Conservation (phyloP, 192 early-diverging fungal genomes). For the Globomyces pollinis-pini region DNA sequence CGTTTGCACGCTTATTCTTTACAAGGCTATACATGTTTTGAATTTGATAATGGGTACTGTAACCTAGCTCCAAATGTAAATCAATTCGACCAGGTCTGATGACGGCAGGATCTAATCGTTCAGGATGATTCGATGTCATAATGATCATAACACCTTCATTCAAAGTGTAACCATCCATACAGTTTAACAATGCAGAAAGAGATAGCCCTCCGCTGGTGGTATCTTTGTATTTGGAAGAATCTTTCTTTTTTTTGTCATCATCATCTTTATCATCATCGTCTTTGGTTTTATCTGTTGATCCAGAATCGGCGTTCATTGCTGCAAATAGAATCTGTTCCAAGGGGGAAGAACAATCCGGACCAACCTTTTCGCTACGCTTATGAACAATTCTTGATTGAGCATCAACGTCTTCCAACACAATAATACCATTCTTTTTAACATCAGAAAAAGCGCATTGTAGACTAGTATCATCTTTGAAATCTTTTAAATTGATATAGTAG, state of each 20-base stretch:
- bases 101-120: slow-evolving; percentile 49
- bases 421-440: slow-evolving; percentile 22
- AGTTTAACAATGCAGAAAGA: slow-evolving; percentile 43
- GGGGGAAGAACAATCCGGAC: no score
- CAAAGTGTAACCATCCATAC: slow-evolving; percentile 54
- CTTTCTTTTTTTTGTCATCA: not conserved
- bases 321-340: no score
- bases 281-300: no score
- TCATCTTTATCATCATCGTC: no score
- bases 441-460: slow-evolving; percentile 31
- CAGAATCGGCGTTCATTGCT: no score
- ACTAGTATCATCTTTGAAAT: slow-evolving; percentile 23
- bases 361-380: no score
- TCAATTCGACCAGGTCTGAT: slow-evolving; percentile 57
- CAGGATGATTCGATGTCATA: slow-evolving; percentile 58
- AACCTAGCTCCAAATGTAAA: slow-evolving; percentile 46
- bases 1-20: slow-evolving; percentile 16
- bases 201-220: not conserved
- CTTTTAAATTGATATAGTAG: slow-evolving; percentile 37
- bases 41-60: slow-evolving; percentile 54
- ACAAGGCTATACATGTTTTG: slow-evolving; percentile 39
- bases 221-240: not conserved
- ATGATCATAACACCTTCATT: slow-evolving; percentile 44
- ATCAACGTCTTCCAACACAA: slow-evolving; percentile 26
- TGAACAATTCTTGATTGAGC: slow-evolving; percentile 41